Evolutionary conservation across 352 stramenopile genomes (phyloP), one percentile per base, ranked within the genome.

Genomic region (Pythium sukuiense): DNA sequence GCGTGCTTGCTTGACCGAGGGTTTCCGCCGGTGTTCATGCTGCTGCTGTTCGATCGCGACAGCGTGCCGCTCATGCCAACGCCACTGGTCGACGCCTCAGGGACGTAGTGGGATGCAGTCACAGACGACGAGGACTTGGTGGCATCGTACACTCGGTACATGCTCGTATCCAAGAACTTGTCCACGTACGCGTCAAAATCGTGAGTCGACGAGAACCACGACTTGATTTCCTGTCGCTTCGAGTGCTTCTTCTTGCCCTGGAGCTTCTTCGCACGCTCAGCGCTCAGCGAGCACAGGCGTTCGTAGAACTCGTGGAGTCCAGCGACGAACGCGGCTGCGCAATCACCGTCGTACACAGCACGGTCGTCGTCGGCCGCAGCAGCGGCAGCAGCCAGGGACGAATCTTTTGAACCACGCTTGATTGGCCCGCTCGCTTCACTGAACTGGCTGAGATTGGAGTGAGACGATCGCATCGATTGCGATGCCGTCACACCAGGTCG

Each of bases 181-280:
- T 91, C 77, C n/a, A 90, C 83, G 45, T 89, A 93, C 39, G 80
- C 76, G 58, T 93, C 85, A 46, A 89, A 91, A 24, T 93, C 85
- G 68, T 93, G 85, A 12, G 83, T 89, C 2, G 83, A 92, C 43
- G 83, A 92, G 46, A 93, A 93, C 85, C 85, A 93, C 37, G 85
- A 83, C 71, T 90, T 90, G 72, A 93, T 85, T 66, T 93, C 85
- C 54, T 93, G 83, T 0, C 82, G 78, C 65, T 92, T 92, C 16
- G 85, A 93, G 54, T 84, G 71, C 26, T 85, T 82, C 18, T 72
- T 80, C 57, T 84, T 84, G 7, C 73, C 65, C 41, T 71, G 62
- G 13, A 71, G 32, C 61, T 92, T 92, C 60, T 83, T 83, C 6
- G 85, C 75, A 20, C 83, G 86, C 29, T 93, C 83, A 5, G 72